These are phyloP conservation scores for Gomphus bonarii DNA, from an alignment of 1,284 basidiomycete species.

Conservation along the genomic window DNA sequence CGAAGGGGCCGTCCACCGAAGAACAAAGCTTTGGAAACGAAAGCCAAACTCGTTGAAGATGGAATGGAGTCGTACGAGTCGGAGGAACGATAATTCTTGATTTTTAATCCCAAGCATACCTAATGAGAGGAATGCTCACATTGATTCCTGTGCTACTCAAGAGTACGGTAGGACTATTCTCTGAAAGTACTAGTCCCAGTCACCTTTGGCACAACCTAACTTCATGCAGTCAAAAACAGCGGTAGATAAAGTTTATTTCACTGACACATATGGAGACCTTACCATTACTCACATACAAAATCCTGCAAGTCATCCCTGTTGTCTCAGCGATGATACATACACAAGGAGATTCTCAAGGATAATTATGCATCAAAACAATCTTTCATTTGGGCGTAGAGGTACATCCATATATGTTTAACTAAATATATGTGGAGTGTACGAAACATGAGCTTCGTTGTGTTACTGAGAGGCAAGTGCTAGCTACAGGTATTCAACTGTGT, in stretches of 20 bases:
- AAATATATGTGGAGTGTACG: too few species aligned
- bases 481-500: neutral
- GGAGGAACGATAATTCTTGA: constrained; percentile 3
- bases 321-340: too few species aligned
- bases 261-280: too few species aligned
- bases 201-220: neutral
- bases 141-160: neutral
- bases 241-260: neutral
- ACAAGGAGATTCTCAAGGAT: too few species aligned
- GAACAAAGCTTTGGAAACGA: neutral
- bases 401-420: too few species aligned
- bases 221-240: neutral
- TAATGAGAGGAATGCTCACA: neutral
- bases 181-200: neutral
- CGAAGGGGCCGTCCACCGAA: constrained; percentile 4
- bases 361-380: too few species aligned
- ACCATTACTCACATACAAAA: too few species aligned
- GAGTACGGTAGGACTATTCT: neutral
- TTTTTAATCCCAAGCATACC: neutral
- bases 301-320: too few species aligned
- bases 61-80: constrained; percentile 5
- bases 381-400: too few species aligned
- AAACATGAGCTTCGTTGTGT: too few species aligned
- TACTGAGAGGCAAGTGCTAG: neutral
- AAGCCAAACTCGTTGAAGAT: neutral